These are phyloP conservation scores for Hyphopichia homilentoma DNA, from an alignment of 805 yeast genomes.

Conservation along the genomic window DNA sequence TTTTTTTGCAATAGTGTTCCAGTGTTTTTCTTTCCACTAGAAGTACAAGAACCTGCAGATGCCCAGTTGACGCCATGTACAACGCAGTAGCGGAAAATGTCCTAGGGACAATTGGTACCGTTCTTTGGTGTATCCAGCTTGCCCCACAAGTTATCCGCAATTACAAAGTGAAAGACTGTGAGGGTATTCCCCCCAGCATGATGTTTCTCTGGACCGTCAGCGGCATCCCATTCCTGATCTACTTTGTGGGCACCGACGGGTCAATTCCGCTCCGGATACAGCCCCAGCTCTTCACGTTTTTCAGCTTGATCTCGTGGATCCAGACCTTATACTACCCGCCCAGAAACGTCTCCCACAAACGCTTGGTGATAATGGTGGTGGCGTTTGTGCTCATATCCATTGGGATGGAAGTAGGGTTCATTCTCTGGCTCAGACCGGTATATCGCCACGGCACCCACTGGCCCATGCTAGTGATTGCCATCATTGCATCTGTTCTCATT, in stretches of 20 bases:
- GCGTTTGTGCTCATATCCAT: constrained; percentile 42
- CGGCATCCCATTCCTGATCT: constrained; percentile 86
- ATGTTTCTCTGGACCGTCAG: constrained; percentile 71
- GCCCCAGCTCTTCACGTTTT: constrained; percentile 76
- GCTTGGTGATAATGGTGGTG: constrained; percentile 31
- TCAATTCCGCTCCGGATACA: constrained; percentile 80
- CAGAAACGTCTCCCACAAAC: constrained; percentile 28
- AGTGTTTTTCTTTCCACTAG: too few relatives aligned
- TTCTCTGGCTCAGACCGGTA: constrained; percentile 62
- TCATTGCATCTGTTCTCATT: constrained; percentile 70
- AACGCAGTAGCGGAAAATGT: constrained; percentile 59
- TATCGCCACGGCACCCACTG: constrained; percentile 51
- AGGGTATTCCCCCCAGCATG: constrained; percentile 87
- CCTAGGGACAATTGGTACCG: constrained; percentile 84
- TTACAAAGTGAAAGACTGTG: constrained; percentile 71
- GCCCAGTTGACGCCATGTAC: too few relatives aligned
- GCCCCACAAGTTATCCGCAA: constrained; percentile 81
- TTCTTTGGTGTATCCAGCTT: constrained; percentile 89
- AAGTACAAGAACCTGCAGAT: too few relatives aligned
- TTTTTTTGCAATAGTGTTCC: too few relatives aligned
- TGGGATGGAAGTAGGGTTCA: constrained; percentile 68
- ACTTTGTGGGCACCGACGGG: constrained; percentile 67
- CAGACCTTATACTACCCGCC: constrained; percentile 72
- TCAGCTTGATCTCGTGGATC: constrained; percentile 66
- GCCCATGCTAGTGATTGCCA: constrained; percentile 81